phyloP scores from a whole-genome alignment of 2,329 filamentous ascomycete species.

The Aspergillus ochraceoroseus region DNA sequence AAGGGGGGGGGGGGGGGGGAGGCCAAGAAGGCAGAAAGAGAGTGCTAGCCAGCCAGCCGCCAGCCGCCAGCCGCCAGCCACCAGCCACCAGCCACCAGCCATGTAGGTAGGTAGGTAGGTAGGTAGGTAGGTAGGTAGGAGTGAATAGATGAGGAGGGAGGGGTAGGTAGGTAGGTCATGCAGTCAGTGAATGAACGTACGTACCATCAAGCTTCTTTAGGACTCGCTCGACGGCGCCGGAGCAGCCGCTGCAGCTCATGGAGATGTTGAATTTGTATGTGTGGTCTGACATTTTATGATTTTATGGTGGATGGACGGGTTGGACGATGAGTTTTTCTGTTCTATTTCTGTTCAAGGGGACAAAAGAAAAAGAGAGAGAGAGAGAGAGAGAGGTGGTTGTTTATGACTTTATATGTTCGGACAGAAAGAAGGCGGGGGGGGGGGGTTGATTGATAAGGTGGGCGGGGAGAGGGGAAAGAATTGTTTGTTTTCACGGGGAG shows the following conservation, averaged over 20 bases:
- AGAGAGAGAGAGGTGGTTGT: neutral
- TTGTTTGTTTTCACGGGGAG: too few species aligned
- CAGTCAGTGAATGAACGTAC: too few species aligned
- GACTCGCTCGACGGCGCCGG: constrained; percentile 84
- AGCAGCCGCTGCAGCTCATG: constrained; percentile 97
- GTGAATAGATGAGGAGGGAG: too few species aligned
- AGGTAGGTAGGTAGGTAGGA: too few species aligned
- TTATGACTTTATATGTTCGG: neutral
- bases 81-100: too few species aligned
- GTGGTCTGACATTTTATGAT: constrained; percentile 65
- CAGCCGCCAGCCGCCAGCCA: too few species aligned
- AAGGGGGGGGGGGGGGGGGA: neutral
- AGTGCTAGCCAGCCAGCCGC: constrained; percentile 1
- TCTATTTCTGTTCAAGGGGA: too few species aligned
- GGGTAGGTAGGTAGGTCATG: too few species aligned
- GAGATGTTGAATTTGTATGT: constrained; percentile 91
- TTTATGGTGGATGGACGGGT: constrained; percentile 6
- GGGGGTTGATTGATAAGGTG: neutral
- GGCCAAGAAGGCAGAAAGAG: neutral
- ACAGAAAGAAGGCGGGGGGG: neutral
- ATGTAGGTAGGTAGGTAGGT: too few species aligned
- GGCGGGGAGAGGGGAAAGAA: too few species aligned
- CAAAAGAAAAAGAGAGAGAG: neutral
- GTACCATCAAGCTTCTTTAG: constrained; percentile 86
- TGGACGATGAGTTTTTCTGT: too few species aligned